Percentiles rank a stretch among this genome's conserved stretches.
Conservation (phyloP, 2,329 filamentous ascomycete species). For the Curvularia sp. region DNA sequence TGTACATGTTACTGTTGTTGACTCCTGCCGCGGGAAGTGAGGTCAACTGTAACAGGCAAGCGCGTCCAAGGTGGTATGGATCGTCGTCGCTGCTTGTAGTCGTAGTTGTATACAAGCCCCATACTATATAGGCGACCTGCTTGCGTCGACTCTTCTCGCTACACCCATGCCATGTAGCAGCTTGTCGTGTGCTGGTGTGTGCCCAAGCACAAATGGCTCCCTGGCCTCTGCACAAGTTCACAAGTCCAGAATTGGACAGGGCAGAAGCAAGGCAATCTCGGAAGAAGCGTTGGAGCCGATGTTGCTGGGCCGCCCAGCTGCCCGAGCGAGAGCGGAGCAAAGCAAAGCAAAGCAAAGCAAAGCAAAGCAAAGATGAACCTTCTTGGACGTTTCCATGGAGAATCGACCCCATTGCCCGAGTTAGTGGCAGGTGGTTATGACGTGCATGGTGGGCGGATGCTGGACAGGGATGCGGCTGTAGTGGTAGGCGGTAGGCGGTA, state of each 20-base stretch:
- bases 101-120: not conserved
- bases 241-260: slow-evolving; percentile 28
- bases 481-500: too few species aligned
- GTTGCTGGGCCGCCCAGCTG: not conserved
- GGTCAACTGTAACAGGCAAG: too few species aligned
- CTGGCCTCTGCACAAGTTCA: not conserved
- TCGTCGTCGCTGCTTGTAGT: not conserved
- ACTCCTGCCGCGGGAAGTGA: not conserved
- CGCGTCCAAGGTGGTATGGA: not conserved
- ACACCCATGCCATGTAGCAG: slow-evolving; percentile 71
- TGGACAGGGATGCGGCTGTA: slow-evolving; percentile 3
- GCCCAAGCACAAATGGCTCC: slow-evolving; percentile 72
- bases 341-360: not conserved
- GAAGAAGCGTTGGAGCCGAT: not conserved
- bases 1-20: not conserved
- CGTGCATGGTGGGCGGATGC: slow-evolving; percentile 2
- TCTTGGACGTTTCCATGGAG: not conserved
- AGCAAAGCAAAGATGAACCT: not conserved
- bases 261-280: slow-evolving; percentile 24
- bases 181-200: slow-evolving; percentile 78
- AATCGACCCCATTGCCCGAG: not conserved
- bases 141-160: slow-evolving; percentile 67
- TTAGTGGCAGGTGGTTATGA: not conserved
- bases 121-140: slow-evolving; percentile 60
- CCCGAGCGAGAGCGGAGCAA: slow-evolving; percentile 1